Evolutionary conservation across 129 eudicot species (phyloP).

Genomic region (Flaveria brownii): DNA sequence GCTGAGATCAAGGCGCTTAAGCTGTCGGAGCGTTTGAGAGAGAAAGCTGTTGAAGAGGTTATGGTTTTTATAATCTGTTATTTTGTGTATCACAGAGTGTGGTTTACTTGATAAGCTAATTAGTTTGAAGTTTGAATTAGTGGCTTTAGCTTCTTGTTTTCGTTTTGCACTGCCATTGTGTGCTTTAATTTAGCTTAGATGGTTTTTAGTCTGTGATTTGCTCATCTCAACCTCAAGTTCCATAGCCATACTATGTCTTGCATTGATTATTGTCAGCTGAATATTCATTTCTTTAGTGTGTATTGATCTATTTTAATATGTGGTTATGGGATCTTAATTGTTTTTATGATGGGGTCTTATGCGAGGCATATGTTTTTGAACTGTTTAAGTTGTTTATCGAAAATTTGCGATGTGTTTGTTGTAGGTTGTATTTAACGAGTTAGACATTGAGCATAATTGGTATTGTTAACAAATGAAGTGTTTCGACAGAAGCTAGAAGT

Average conservation of each 20-base stretch:
- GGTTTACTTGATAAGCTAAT: conserved; percentile 3
- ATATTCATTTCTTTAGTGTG: not conserved
- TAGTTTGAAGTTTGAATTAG: conserved; percentile 1
- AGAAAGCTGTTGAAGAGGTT: conserved; percentile 97
- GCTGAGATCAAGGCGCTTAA: conserved; percentile 86
- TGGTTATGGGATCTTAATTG: not conserved
- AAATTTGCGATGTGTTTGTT: not conserved
- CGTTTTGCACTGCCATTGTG: not conserved
- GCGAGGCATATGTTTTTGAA: not conserved
- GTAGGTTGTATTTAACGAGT: conserved; percentile 4
- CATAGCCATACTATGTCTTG: not conserved
- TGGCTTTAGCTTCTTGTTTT: conserved; percentile 8
- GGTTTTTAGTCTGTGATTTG: not conserved
- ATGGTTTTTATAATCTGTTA: not conserved
- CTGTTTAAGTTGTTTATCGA: not conserved
- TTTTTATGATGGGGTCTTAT: conserved; percentile 12
- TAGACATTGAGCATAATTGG: conserved; percentile 16
- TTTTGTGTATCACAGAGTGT: not conserved
- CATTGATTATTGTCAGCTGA: conserved; percentile 4
- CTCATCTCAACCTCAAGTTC: not conserved
- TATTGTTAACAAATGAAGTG: too few species aligned
- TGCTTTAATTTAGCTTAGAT: not conserved
- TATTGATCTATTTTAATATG: not conserved
- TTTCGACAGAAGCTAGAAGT: too few species aligned
- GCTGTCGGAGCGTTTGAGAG: conserved; percentile 75